These are phyloP conservation scores for Lachancea nothofagi DNA, from an alignment of 805 yeast species.

Conservation along the genomic window DNA sequence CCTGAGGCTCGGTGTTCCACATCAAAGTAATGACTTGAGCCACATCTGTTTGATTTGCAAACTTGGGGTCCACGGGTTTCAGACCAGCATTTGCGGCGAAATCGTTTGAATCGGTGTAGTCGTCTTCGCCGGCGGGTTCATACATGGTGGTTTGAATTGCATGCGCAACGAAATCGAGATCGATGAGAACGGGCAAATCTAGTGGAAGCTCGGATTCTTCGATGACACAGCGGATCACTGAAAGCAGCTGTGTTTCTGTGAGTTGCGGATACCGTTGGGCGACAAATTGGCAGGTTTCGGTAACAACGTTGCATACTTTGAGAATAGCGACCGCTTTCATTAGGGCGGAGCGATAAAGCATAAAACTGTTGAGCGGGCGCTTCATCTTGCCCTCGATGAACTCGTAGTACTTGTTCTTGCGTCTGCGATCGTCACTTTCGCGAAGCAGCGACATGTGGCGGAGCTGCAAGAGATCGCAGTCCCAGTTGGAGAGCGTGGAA, in stretches of 20 bases:
- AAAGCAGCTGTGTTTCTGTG: slow-evolving; percentile 3
- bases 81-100: no score
- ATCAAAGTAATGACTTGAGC: slow-evolving; percentile 39
- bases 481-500: slow-evolving; percentile 5
- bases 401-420: slow-evolving; percentile 12
- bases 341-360: slow-evolving; percentile 11
- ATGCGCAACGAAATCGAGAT: not conserved
- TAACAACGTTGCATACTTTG: slow-evolving; percentile 9
- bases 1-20: slow-evolving; percentile 40
- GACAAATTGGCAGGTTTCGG: slow-evolving; percentile 8
- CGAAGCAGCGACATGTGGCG: slow-evolving; percentile 10
- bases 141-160: slow-evolving; percentile 8
- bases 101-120: no score
- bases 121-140: not conserved
- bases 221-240: slow-evolving; percentile 5
- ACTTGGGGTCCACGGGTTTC: slow-evolving; percentile 10
- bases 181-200: slow-evolving; percentile 1
- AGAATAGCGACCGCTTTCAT: slow-evolving; percentile 11
- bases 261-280: slow-evolving; percentile 2
- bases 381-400: slow-evolving; percentile 13
- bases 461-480: slow-evolving; percentile 7
- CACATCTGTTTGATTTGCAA: slow-evolving; percentile 8
- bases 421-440: slow-evolving; percentile 12
- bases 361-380: slow-evolving; percentile 13
- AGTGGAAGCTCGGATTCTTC: slow-evolving; percentile 6